A percentile compares a stretch with the other conserved stretches of the same genome.
phyloP scores from a whole-genome alignment of 441 rosid genomes.

The Croton setiger region DNA sequence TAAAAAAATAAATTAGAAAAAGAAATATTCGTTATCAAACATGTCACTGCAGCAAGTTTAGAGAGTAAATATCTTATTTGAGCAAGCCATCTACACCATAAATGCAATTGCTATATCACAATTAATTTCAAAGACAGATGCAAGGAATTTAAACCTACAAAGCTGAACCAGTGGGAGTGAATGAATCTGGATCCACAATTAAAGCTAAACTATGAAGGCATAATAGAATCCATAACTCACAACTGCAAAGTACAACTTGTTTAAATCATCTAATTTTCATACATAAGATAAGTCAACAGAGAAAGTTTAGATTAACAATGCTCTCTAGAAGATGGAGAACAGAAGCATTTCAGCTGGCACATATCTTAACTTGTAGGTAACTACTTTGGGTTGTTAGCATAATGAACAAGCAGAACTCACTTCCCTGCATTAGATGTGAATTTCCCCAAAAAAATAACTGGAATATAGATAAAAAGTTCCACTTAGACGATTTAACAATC shows the following conservation, averaged over 20 bases:
- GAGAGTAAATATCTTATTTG: background rate
- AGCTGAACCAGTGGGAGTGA: background rate
- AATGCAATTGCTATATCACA: background rate
- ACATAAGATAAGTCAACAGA: background rate
- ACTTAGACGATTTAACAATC: background rate
- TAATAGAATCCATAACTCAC: background rate
- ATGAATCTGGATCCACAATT: background rate
- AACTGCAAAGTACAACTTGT: background rate
- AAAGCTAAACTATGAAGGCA: background rate
- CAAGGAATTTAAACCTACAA: background rate
- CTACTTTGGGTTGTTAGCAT: background rate
- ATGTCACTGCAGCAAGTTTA: conserved; percentile 6
- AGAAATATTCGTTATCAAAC: background rate
- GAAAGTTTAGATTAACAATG: no score
- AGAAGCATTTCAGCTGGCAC: no score
- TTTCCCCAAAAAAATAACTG: background rate
- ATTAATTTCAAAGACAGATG: background rate
- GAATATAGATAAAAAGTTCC: background rate
- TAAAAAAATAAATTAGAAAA: background rate
- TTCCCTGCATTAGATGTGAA: background rate
- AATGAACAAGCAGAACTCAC: background rate
- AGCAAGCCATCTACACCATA: background rate
- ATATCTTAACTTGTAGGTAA: background rate
- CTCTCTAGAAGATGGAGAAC: no score
- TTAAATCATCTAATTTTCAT: background rate